Percentiles rank a stretch among this genome's conserved stretches.
These are phyloP conservation scores for Fusarium stilboides DNA, from an alignment of 2,329 filamentous ascomycete species.

Conservation along the genomic window DNA sequence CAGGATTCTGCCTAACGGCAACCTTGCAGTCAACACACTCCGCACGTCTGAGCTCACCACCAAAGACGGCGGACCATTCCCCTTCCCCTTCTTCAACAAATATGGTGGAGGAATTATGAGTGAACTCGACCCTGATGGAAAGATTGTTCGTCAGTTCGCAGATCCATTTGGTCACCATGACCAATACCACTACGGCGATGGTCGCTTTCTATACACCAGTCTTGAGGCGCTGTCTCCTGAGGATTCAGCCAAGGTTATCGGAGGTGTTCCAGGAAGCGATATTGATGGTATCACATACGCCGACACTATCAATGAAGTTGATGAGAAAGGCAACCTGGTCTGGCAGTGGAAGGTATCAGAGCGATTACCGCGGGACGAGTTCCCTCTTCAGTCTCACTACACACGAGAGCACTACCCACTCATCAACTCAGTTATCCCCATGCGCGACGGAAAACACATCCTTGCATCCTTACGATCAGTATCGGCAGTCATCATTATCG, in stretches of 20 bases:
- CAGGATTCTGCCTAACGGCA: constrained; percentile 48
- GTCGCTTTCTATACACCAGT: constrained; percentile 47
- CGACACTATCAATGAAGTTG: constrained; percentile 51
- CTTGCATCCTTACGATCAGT: constrained; percentile 51
- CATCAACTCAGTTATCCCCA: constrained; percentile 51
- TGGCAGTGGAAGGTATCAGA: constrained; percentile 54
- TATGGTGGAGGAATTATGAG: constrained; percentile 52
- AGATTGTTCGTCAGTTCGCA: constrained; percentile 48
- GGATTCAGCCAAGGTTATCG: constrained; percentile 49
- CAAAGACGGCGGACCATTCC: constrained; percentile 42
- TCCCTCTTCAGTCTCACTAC: constrained; percentile 51
- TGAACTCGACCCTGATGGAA: constrained; percentile 47
- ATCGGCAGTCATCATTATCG: constrained; percentile 50
- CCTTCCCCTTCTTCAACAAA: constrained; percentile 53
- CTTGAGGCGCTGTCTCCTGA: constrained; percentile 49
- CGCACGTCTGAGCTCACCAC: constrained; percentile 33
- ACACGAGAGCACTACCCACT: constrained; percentile 53
- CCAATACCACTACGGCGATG: constrained; percentile 51
- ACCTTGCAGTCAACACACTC: constrained; percentile 52
- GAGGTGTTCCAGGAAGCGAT: constrained; percentile 48
- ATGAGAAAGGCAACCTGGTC: constrained; percentile 41
- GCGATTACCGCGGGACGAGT: constrained; percentile 46
- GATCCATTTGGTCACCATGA: constrained; percentile 51
- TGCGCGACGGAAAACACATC: constrained; percentile 50
- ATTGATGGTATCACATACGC: constrained; percentile 50